Evolutionary conservation across 78 protist species (phyloP).

Genomic region (Guillardia theta): DNA sequence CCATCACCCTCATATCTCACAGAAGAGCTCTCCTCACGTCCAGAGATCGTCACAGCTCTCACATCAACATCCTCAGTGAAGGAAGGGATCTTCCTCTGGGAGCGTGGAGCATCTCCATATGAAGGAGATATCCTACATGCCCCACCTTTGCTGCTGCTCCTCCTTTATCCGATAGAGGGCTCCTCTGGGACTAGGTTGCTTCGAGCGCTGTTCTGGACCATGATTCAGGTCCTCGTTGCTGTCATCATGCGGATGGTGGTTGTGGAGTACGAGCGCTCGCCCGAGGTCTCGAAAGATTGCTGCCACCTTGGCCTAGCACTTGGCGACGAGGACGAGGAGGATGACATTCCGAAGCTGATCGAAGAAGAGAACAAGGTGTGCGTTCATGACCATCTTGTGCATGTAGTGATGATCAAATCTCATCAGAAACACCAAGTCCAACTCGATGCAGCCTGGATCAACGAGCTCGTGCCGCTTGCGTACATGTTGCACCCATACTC

Average conservation of each 20-base stretch:
- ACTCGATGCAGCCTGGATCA: not conserved
- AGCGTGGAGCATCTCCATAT: not conserved
- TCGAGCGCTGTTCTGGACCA: not conserved
- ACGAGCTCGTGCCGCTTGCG: not conserved
- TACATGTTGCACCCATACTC: not conserved
- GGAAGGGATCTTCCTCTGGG: not conserved
- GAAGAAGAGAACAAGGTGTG: not conserved
- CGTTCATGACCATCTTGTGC: not conserved
- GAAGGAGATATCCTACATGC: not conserved
- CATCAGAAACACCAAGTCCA: not conserved
- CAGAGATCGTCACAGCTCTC: not conserved
- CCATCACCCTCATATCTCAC: not conserved
- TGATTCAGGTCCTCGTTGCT: not conserved
- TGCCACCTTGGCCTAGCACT: no score
- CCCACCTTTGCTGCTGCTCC: not conserved
- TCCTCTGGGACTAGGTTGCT: not conserved
- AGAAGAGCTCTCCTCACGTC: not conserved
- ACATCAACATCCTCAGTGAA: not conserved
- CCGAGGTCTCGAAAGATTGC: not conserved
- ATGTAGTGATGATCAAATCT: not conserved
- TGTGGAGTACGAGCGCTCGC: not conserved
- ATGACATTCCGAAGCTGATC: not conserved
- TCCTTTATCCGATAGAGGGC: not conserved
- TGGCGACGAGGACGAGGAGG: not conserved
- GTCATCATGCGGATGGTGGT: not conserved